Conservation (phyloP, 2,329 filamentous ascomycete species). For the Penicillium glabrum region DNA sequence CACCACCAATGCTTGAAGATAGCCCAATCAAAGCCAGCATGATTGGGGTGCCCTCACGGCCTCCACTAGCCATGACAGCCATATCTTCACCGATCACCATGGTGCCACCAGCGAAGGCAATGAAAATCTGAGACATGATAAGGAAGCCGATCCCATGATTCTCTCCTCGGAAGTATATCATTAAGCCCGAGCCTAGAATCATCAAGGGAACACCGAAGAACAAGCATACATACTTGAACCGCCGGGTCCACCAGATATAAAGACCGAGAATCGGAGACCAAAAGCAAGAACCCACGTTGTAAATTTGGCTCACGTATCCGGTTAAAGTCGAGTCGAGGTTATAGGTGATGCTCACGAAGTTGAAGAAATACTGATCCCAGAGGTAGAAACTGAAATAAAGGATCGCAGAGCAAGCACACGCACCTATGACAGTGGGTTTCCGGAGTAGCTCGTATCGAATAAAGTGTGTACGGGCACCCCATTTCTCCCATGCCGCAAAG, state of each 20-base stretch:
- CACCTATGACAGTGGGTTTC: conserved; percentile 22
- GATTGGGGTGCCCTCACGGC: conserved; percentile 23
- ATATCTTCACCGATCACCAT: conserved; percentile 23
- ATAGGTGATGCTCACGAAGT: conserved; percentile 21
- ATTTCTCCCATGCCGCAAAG: conserved; percentile 24
- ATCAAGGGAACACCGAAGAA: conserved; percentile 21
- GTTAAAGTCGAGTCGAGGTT: conserved; percentile 18
- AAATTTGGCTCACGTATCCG: conserved; percentile 25
- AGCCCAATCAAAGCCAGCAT: conserved; percentile 22
- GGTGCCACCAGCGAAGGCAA: conserved; percentile 20
- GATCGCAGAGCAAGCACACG: conserved; percentile 20
- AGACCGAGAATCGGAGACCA: conserved; percentile 20
- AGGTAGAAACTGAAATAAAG: conserved; percentile 26
- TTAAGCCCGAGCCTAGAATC: conserved; percentile 20
- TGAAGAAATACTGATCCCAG: conserved; percentile 24
- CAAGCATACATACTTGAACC: conserved; percentile 21
- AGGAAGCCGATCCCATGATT: conserved; percentile 17
- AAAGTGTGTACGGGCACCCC: conserved; percentile 21
- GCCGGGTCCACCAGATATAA: conserved; percentile 16
- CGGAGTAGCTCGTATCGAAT: conserved; percentile 23
- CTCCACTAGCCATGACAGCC: conserved; percentile 22
- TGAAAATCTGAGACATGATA: conserved; percentile 23
- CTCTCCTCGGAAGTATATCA: conserved; percentile 24
- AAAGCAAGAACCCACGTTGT: conserved; percentile 21
- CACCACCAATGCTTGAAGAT: conserved; percentile 22